Evolutionary conservation across 148 eudicot species (phyloP).

Genomic region (Fagopyrum tataricum): DNA sequence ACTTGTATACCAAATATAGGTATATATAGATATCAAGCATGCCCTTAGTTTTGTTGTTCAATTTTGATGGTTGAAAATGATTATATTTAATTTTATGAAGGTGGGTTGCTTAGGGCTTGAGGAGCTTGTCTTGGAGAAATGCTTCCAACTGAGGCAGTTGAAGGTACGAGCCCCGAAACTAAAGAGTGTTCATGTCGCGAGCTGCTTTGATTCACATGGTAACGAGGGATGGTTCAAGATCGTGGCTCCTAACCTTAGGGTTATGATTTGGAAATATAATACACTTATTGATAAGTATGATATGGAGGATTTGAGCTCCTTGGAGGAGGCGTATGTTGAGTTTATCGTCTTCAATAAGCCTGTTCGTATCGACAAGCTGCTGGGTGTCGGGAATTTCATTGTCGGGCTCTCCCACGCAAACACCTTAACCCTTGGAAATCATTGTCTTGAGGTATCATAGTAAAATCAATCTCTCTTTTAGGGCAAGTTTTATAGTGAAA

Average conservation of each 20-base stretch:
- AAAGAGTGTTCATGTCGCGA: constrained; percentile 26
- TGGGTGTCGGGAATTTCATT: constrained; percentile 27
- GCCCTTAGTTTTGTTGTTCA: too few relatives aligned
- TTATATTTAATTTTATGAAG: too few relatives aligned
- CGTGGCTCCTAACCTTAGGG: constrained; percentile 32
- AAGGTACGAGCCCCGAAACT: constrained; percentile 25
- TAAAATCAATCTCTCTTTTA: too few relatives aligned
- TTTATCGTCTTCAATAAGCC: constrained; percentile 20
- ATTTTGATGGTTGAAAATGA: too few relatives aligned
- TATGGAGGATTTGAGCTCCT: constrained; percentile 20
- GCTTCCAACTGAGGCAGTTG: constrained; percentile 27
- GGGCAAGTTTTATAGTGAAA: too few relatives aligned
- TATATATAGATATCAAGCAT: too few relatives aligned
- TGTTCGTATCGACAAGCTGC: constrained; percentile 19
- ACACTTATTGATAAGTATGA: constrained; percentile 23
- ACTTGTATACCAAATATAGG: too few relatives aligned
- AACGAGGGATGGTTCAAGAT: constrained; percentile 26
- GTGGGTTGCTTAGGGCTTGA: constrained; percentile 27
- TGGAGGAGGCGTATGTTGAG: constrained; percentile 40
- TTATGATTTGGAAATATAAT: constrained; percentile 38
- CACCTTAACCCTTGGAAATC: constrained; percentile 31
- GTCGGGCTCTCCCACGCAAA: constrained; percentile 33
- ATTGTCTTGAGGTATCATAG: constrained; percentile 34
- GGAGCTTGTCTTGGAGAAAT: constrained; percentile 34
- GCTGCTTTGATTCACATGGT: constrained; percentile 33